Percentiles rank a stretch among this genome's conserved stretches.
Evolutionary conservation across 805 yeast species (phyloP).

Genomic region (Wickerhamiella azymoides): DNA sequence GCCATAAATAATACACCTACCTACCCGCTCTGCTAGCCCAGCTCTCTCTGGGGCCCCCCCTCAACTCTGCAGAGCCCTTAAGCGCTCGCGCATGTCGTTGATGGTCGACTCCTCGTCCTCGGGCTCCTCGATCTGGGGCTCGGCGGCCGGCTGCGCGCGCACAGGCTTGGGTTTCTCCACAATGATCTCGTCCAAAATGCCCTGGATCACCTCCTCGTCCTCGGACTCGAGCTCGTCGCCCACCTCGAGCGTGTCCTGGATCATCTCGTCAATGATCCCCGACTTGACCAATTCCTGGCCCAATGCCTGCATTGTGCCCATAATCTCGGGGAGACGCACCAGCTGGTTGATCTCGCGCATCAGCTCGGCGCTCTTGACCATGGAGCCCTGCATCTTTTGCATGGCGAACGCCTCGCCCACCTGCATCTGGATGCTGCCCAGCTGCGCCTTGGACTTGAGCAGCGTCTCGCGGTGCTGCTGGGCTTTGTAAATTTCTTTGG

Average conservation of each 20-base stretch:
- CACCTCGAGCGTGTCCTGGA: slow-evolving; percentile 72
- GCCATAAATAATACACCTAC: not conserved
- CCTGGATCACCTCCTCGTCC: slow-evolving; percentile 28
- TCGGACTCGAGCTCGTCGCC: slow-evolving; percentile 36
- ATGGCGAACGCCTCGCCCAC: slow-evolving; percentile 83
- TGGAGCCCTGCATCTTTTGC: slow-evolving; percentile 66
- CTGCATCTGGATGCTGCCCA: slow-evolving; percentile 77
- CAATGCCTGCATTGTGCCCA: slow-evolving; percentile 70
- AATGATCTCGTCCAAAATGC: slow-evolving; percentile 28
- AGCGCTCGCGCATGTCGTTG: slow-evolving; percentile 77
- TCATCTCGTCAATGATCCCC: slow-evolving; percentile 81
- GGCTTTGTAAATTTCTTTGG: slow-evolving; percentile 63
- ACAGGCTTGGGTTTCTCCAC: slow-evolving; percentile 51
- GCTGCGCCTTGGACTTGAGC: slow-evolving; percentile 67
- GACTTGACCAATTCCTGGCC: slow-evolving; percentile 65
- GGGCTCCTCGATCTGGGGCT: slow-evolving; percentile 24
- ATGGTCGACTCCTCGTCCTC: slow-evolving; percentile 55
- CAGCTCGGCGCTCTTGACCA: slow-evolving; percentile 61
- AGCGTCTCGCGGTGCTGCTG: slow-evolving; percentile 62
- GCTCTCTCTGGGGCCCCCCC: no score
- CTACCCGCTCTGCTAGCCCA: no score
- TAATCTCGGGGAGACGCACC: slow-evolving; percentile 64
- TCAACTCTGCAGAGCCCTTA: slow-evolving; percentile 63
- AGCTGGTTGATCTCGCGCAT: slow-evolving; percentile 82
- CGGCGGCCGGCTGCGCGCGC: slow-evolving; percentile 31